Evolutionary conservation across 2,329 filamentous ascomycete genomes (phyloP).

Genomic region (Pezicula radicicola): DNA sequence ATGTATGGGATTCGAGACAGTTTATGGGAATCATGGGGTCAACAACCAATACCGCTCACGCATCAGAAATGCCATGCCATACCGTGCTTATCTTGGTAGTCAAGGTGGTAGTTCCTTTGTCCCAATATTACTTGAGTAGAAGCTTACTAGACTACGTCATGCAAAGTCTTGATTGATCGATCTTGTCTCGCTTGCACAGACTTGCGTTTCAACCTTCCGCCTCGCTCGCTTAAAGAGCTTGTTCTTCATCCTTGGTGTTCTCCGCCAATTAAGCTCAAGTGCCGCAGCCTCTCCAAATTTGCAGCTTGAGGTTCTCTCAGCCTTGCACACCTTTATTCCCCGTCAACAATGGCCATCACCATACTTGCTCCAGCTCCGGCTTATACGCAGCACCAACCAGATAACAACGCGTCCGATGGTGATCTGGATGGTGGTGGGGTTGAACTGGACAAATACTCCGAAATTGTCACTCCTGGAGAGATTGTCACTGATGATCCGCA

Average conservation of each 20-base stretch:
- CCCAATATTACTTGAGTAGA: too few species aligned
- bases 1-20: too few species aligned
- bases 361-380: constrained; percentile 28
- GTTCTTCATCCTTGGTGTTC: neutral
- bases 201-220: neutral
- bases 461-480: constrained; percentile 85
- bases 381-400: constrained; percentile 10
- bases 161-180: too few species aligned
- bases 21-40: too few species aligned
- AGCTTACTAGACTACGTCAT: too few species aligned
- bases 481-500: constrained; percentile 87
- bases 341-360: constrained; percentile 28
- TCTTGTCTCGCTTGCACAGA: too few species aligned
- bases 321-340: constrained; percentile 5
- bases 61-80: too few species aligned
- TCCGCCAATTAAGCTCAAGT: neutral
- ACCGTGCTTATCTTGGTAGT: too few species aligned
- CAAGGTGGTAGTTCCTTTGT: too few species aligned
- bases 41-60: too few species aligned
- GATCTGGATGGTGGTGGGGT: constrained; percentile 26
- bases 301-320: constrained; percentile 7
- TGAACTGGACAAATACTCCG: constrained; percentile 31
- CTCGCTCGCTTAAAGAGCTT: neutral
- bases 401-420: constrained; percentile 14
- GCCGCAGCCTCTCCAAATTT: neutral